These are phyloP conservation scores for Lunularia cruciata DNA, from an alignment of 225 moss, liverwort and hornwort species.

Conservation along the genomic window DNA sequence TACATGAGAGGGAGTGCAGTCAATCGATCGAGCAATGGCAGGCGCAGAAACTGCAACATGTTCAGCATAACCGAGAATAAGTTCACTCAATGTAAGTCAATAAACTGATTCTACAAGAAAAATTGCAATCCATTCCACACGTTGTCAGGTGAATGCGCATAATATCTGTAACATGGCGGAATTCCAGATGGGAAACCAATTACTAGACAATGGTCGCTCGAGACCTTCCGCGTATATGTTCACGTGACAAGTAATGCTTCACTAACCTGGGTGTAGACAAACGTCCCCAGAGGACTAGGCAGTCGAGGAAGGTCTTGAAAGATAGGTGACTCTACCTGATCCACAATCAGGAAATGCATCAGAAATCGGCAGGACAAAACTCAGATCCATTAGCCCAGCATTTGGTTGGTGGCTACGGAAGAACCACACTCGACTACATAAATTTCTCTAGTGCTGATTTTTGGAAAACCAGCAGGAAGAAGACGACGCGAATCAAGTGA, in stretches of 20 bases:
- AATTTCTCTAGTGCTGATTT: no score
- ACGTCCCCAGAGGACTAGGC: conserved; percentile 92
- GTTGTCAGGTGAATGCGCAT: no score
- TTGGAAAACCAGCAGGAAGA: no score
- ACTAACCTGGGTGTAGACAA: conserved; percentile 85
- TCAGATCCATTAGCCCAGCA: not conserved
- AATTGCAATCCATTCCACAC: no score
- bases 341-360: not conserved
- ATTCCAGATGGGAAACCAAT: no score
- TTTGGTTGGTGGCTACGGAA: no score
- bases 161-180: no score
- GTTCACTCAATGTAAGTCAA: not conserved
- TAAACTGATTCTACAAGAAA: no score
- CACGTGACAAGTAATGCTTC: not conserved
- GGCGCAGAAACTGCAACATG: conserved; percentile 70
- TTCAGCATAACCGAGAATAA: not conserved
- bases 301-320: conserved; percentile 91
- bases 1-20: conserved; percentile 97
- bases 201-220: no score
- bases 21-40: conserved; percentile 86
- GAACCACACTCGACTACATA: no score
- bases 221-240: not conserved
- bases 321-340: conserved; percentile 87
- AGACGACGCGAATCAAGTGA: no score
- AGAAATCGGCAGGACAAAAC: not conserved